These are phyloP conservation scores for Nakazawaea wyomingensis DNA, from an alignment of 805 yeast genomes.

Conservation along the genomic window DNA sequence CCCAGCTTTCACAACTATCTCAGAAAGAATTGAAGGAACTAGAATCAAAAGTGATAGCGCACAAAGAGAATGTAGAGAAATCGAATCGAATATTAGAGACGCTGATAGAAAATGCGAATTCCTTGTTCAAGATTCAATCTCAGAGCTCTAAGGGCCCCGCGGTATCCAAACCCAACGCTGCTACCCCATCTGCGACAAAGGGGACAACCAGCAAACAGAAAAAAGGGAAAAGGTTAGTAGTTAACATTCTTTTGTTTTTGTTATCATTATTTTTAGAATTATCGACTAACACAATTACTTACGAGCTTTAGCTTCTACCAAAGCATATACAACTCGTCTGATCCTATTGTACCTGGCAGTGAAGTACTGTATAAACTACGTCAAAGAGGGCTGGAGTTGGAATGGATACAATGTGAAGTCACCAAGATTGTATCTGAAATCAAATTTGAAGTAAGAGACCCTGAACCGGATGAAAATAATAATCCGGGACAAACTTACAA, in stretches of 20 bases:
- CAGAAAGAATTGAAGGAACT: conserved; percentile 35
- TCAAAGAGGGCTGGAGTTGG: conserved; percentile 67
- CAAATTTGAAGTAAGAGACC: conserved; percentile 86
- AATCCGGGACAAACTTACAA: conserved; percentile 84
- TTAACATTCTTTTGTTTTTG: conserved; percentile 13
- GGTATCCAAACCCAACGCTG: background rate
- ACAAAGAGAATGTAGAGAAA: conserved; percentile 53
- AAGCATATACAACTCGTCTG: conserved; percentile 58
- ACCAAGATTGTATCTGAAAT: conserved; percentile 65
- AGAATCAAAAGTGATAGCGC: conserved; percentile 40
- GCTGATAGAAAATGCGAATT: conserved; percentile 40
- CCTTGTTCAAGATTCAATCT: conserved; percentile 31
- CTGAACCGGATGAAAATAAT: conserved; percentile 93
- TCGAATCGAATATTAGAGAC: conserved; percentile 38
- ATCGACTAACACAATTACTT: too few relatives aligned
- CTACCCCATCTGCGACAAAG: background rate
- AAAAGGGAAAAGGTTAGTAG: conserved; percentile 21
- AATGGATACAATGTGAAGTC: conserved; percentile 96
- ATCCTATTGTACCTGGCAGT: conserved; percentile 56
- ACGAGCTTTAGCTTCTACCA: conserved; percentile 23
- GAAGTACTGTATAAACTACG: conserved; percentile 84
- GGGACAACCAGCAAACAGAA: conserved; percentile 17
- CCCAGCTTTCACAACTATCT: conserved; percentile 26
- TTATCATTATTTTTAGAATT: too few relatives aligned
- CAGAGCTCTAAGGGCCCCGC: conserved; percentile 10